Percentiles rank a stretch among this genome's conserved stretches.
phyloP scores from a whole-genome alignment of 805 yeast species.

The Sporopachydermia lactativora region DNA sequence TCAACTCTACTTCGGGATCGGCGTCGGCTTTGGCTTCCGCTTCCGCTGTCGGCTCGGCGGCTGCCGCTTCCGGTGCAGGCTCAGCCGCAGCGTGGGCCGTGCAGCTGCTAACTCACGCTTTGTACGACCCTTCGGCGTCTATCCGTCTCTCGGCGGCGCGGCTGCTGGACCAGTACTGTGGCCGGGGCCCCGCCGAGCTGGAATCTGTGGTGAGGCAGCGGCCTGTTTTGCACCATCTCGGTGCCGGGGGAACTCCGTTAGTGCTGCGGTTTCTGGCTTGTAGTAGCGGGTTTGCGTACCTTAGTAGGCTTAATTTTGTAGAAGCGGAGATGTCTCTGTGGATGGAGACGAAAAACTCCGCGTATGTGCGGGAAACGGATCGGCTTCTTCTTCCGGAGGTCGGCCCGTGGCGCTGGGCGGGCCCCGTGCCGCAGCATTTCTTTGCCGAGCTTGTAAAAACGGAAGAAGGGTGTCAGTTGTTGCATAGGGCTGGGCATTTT shows the following conservation, averaged over 20 bases:
- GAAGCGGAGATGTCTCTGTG: conserved; percentile 55
- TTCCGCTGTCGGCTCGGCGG: too few relatives aligned
- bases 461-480: conserved; percentile 57
- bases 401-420: conserved; percentile 7
- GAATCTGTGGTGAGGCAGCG: conserved; percentile 33
- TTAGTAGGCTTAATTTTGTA: conserved; percentile 44
- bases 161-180: conserved; percentile 37
- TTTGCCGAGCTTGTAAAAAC: conserved; percentile 73
- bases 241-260: conserved; percentile 39
- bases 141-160: conserved; percentile 45
- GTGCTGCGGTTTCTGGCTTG: conserved; percentile 51
- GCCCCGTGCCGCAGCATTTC: conserved; percentile 43
- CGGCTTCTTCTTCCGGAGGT: conserved; percentile 8
- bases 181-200: conserved; percentile 28
- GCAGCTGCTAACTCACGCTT: conserved; percentile 43
- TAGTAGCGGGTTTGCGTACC: conserved; percentile 53
- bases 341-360: conserved; percentile 31
- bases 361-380: conserved; percentile 13
- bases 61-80: too few relatives aligned
- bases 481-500: conserved; percentile 36
- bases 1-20: too few relatives aligned
- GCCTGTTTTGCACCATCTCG: conserved; percentile 44
- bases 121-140: conserved; percentile 49
- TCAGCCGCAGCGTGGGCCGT: conserved; percentile 33
- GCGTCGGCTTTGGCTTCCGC: too few relatives aligned